Evolutionary conservation across 169 alveolate species (phyloP).

Genomic region (Cyclospora cayetanensis): DNA sequence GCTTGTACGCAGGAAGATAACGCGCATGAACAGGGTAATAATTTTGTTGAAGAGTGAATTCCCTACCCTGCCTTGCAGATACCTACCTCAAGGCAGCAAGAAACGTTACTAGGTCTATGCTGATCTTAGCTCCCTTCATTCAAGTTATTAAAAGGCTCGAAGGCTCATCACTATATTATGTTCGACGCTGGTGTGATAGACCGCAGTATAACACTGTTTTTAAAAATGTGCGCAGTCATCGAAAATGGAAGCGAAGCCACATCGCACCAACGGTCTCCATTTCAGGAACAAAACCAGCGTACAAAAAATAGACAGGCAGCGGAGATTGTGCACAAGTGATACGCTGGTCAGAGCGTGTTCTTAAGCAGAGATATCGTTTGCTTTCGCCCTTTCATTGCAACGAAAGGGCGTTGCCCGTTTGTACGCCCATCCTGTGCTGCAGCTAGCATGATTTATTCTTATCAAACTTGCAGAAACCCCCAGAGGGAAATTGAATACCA

Average conservation of each 20-base stretch:
- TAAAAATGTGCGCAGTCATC: constrained; percentile 49
- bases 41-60: background rate
- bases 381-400: constrained; percentile 30
- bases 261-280: constrained; percentile 60
- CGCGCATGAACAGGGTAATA: background rate
- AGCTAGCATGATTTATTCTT: background rate
- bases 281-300: background rate
- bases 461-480: too few species aligned
- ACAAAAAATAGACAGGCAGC: background rate
- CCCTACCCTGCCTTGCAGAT: background rate
- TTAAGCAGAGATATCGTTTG: too few species aligned
- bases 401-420: background rate
- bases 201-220: background rate
- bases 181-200: constrained; percentile 71
- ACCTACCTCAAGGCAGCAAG: constrained; percentile 82
- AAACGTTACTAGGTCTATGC: constrained; percentile 78
- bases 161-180: constrained; percentile 72
- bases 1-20: background rate
- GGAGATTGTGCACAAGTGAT: background rate
- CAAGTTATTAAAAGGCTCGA: constrained; percentile 86
- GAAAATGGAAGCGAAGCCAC: constrained; percentile 61
- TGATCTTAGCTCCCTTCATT: constrained; percentile 86
- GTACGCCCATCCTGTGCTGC: constrained; percentile 20
- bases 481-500: too few species aligned
- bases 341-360: background rate